A percentile compares a stretch with the other conserved stretches of the same genome.
phyloP scores from a whole-genome alignment of 164 flowering plant genomes.

The Vitis riparia region DNA sequence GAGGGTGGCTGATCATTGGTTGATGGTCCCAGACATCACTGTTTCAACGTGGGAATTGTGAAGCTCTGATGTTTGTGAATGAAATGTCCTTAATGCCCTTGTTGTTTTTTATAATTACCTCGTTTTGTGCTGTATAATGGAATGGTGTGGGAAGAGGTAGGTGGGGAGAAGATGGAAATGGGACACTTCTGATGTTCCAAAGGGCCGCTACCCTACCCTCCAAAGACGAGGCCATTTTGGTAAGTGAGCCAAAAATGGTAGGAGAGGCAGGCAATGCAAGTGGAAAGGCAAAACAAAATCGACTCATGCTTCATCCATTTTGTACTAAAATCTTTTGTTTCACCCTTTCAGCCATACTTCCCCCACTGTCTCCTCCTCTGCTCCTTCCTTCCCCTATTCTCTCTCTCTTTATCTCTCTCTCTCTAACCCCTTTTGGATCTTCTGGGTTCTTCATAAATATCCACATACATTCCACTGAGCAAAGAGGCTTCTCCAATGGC shows the following conservation, averaged over 20 bases:
- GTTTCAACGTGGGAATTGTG: background rate
- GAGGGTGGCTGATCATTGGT: background rate
- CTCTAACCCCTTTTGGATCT: background rate
- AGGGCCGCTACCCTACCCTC: no score
- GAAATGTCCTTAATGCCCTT: constrained; percentile 8
- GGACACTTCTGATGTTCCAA: no score
- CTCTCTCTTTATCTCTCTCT: background rate
- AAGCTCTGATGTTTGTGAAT: background rate
- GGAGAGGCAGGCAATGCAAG: no score
- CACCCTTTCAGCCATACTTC: no score
- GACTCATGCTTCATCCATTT: no score
- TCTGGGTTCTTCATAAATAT: background rate
- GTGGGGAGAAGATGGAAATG: no score
- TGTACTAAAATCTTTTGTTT: no score
- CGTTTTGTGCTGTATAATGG: background rate
- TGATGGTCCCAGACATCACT: background rate
- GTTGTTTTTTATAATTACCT: background rate
- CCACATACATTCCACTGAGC: background rate
- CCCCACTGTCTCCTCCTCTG: background rate
- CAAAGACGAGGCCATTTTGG: no score
- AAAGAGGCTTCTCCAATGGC: constrained; percentile 7
- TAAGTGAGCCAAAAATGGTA: no score
- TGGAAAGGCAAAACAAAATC: no score
- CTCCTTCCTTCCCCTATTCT: background rate
- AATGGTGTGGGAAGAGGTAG: no score